Base-by-base conservation (phyloP, 805 yeast genomes). In the Saccharomyces eubayanus region DNA sequence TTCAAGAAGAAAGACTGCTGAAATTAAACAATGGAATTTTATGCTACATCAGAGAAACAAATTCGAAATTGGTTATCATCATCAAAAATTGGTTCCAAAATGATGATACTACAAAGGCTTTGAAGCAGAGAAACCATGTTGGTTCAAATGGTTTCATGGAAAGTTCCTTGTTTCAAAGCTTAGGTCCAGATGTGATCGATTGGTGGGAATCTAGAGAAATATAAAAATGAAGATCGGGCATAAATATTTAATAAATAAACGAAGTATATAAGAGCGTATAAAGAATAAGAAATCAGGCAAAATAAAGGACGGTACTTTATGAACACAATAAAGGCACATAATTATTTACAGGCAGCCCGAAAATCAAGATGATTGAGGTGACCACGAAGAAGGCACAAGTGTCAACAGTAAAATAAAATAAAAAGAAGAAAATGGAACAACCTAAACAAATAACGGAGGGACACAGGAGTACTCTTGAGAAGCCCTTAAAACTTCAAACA, bases 21-120 rank as follows among this genome's bases (percentile, higher is more conserved):
- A 67, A 66, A 29, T 57, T 68, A 24, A 66, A 63, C 51, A 69
- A 69, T 51, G 72, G 72, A 0, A 47, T 69, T 28, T 51, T 68
- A 11, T 68, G 71, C 57, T 69, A 66, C 48, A 51, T 67, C 20
- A 53, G 51, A n/a, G 61, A 62, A 6, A 58, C 55, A 50, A 52
- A 58, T 4, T 50, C 55, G 3, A 55, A 59, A 49, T 31, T 59
- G 20, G 52, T 59, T 1, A 46, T 68, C 9, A 50, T 68, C 20
- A 55, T 68, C 9, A 63, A 62, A 36, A 69, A 69, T 52, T 69
- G 72, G 72, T 66, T 61, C 31, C 59, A 61, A 36, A 54, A 54
- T 27, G 48, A 56, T 6, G 54, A 53, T 11, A 6, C 24, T 9
- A 16, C 43, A 8, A 36, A 36, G 43, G 43, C 43, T 36, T 3